phyloP scores from a whole-genome alignment of 164 flowering plant species.

The Nelumbo lutea region DNA sequence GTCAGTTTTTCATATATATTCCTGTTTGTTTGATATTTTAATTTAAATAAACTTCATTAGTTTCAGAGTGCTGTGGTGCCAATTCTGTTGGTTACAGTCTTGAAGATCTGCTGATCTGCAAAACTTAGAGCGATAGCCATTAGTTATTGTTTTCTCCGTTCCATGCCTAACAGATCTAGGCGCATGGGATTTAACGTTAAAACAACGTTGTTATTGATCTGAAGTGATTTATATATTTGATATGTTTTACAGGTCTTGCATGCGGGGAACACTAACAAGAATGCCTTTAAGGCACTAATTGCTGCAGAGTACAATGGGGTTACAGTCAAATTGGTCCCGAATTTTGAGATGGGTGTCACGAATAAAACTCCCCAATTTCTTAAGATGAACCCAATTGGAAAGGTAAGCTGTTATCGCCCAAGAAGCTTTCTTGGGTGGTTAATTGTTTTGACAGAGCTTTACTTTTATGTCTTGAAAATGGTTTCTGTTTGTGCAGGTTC shows the following conservation, averaged over 20 bases:
- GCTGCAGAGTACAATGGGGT: conserved; percentile 65
- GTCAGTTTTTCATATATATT: not conserved
- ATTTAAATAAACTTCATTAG: no score
- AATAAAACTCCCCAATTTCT: conserved; percentile 64
- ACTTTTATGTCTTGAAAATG: not conserved
- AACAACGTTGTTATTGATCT: no score
- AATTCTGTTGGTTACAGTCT: no score
- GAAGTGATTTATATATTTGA: not conserved
- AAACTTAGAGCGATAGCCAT: no score
- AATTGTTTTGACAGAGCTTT: not conserved
- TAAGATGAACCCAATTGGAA: conserved; percentile 82
- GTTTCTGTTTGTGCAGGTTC: conserved; percentile 38
- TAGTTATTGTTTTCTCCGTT: not conserved
- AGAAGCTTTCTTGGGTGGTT: not conserved
- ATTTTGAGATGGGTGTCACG: conserved; percentile 74
- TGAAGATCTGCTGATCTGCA: no score
- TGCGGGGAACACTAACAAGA: conserved; percentile 45
- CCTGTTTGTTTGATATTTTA: not conserved
- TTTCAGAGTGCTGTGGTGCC: no score
- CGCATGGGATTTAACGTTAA: not conserved
- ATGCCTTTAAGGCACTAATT: conserved; percentile 62
- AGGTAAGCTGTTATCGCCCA: conserved; percentile 27
- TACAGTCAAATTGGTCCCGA: conserved; percentile 34
- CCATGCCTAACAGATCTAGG: not conserved
- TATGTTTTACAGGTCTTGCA: conserved; percentile 45